Percentiles rank a stretch among this genome's conserved stretches.
phyloP scores from a whole-genome alignment of 148 eudicot species.

The Polygonum maritimum region DNA sequence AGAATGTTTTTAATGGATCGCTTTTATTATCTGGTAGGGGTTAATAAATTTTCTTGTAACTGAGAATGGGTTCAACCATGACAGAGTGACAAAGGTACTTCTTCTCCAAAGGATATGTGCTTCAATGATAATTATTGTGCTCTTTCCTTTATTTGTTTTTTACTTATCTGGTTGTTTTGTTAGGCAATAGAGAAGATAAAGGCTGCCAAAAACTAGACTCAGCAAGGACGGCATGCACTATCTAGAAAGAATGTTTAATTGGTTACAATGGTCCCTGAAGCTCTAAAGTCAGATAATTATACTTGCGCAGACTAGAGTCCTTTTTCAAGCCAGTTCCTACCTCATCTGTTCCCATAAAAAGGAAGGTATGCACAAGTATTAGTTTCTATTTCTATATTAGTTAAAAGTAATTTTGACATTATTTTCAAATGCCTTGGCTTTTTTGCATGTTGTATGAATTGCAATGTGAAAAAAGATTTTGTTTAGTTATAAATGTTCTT shows the following conservation, averaged over 20 bases:
- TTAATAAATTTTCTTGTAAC: conserved; percentile 71
- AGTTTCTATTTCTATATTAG: neutral
- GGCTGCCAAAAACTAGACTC: conserved; percentile 81
- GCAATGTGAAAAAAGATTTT: neutral
- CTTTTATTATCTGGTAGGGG: conserved; percentile 34
- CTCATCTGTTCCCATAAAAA: conserved; percentile 54
- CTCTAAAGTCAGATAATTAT: neutral
- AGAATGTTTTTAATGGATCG: neutral
- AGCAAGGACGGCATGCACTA: conserved; percentile 78
- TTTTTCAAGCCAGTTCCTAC: conserved; percentile 71
- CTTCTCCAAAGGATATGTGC: neutral
- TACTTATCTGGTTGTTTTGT: conserved; percentile 13
- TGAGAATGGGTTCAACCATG: conserved; percentile 91
- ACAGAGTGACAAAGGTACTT: conserved; percentile 75
- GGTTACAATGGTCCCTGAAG: neutral
- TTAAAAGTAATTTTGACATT: neutral
- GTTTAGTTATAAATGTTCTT: neutral
- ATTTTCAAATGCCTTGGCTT: neutral
- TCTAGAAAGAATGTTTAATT: neutral
- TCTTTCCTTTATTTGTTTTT: too few relatives aligned
- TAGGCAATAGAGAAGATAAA: conserved; percentile 96
- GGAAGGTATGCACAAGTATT: conserved; percentile 48
- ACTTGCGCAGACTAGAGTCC: conserved; percentile 58
- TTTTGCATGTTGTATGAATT: neutral
- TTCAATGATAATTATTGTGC: neutral